Percentiles rank a stretch among this genome's conserved stretches.
Evolutionary conservation across 1,284 basidiomycete species (phyloP).

Genomic region (Serendipita sp.): DNA sequence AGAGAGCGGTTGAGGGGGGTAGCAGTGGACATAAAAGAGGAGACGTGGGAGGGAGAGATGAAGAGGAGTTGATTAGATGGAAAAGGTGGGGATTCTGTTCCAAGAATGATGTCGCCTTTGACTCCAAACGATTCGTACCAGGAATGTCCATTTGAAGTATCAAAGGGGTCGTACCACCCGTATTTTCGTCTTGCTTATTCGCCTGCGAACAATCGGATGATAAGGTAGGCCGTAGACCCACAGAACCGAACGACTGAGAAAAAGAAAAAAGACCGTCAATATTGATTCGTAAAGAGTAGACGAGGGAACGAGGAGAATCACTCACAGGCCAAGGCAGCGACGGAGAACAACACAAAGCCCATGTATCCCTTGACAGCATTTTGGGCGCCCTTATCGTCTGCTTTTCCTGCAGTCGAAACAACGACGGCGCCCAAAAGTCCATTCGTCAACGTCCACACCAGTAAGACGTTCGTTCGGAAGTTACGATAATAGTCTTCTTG

Average conservation of each 20-base stretch:
- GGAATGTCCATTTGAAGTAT: no score
- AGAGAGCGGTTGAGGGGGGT: no score
- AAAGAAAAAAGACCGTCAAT: slow-evolving; percentile 8
- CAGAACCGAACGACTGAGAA: slow-evolving; percentile 62
- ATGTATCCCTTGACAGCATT: slow-evolving; percentile 60
- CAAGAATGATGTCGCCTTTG: no score
- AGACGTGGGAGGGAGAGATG: no score
- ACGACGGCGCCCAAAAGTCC: slow-evolving; percentile 61
- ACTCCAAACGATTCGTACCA: no score
- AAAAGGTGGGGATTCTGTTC: no score
- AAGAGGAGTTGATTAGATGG: no score
- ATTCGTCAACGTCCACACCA: slow-evolving; percentile 77
- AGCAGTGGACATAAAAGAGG: no score
- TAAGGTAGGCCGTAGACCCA: slow-evolving; percentile 63
- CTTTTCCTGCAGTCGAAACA: slow-evolving; percentile 45
- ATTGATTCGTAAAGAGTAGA: slow-evolving; percentile 1
- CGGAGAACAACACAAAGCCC: slow-evolving; percentile 69
- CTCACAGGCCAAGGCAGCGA: slow-evolving; percentile 73
- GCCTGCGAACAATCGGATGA: slow-evolving; percentile 70
- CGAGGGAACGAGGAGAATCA: slow-evolving; percentile 15
- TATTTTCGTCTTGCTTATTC: slow-evolving; percentile 42
- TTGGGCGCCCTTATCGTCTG: slow-evolving; percentile 29
- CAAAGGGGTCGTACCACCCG: no score
- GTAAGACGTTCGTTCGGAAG: slow-evolving; percentile 77
- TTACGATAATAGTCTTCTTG: slow-evolving; percentile 83